These are phyloP conservation scores for Neckera pumila DNA, from an alignment of 225 moss, liverwort and hornwort species.

Conservation along the genomic window DNA sequence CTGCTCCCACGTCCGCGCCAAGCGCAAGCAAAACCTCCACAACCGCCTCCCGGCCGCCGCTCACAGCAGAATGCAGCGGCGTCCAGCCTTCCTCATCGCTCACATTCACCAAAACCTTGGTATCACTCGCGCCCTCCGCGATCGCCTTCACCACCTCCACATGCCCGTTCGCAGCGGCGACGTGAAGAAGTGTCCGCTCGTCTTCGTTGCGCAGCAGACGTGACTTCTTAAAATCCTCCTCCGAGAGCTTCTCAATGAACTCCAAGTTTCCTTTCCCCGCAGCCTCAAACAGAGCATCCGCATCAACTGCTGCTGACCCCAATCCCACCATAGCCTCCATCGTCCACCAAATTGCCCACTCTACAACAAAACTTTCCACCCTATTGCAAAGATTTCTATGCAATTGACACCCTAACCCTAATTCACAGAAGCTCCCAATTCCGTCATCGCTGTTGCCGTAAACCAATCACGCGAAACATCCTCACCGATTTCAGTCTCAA, in stretches of 20 bases:
- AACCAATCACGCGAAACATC: neutral
- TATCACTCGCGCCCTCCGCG: conserved; percentile 28
- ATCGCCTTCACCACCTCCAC: conserved; percentile 47
- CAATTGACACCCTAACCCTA: conserved; percentile 8
- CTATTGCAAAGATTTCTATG: neutral
- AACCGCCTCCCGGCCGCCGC: conserved; percentile 55
- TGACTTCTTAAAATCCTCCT: conserved; percentile 39
- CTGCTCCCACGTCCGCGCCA: conserved; percentile 58
- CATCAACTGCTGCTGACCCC: neutral
- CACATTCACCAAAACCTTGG: conserved; percentile 54
- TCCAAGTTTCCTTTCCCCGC: conserved; percentile 45
- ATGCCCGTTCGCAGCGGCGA: conserved; percentile 65
- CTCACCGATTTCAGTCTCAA: neutral
- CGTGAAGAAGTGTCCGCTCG: conserved; percentile 73
- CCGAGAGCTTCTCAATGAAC: conserved; percentile 35
- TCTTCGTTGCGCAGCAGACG: conserved; percentile 71
- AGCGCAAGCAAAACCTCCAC: conserved; percentile 54
- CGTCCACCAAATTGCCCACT: neutral
- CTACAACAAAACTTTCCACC: neutral
- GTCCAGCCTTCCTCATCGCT: conserved; percentile 97
- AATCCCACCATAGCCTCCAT: conserved; percentile 57
- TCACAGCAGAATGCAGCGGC: conserved; percentile 83
- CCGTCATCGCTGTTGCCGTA: neutral
- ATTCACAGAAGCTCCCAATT: neutral
- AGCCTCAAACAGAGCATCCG: conserved; percentile 50